Evolutionary conservation across 2,329 filamentous ascomycete species (phyloP).

Genomic region (Berkeleyomyces rouxiae): DNA sequence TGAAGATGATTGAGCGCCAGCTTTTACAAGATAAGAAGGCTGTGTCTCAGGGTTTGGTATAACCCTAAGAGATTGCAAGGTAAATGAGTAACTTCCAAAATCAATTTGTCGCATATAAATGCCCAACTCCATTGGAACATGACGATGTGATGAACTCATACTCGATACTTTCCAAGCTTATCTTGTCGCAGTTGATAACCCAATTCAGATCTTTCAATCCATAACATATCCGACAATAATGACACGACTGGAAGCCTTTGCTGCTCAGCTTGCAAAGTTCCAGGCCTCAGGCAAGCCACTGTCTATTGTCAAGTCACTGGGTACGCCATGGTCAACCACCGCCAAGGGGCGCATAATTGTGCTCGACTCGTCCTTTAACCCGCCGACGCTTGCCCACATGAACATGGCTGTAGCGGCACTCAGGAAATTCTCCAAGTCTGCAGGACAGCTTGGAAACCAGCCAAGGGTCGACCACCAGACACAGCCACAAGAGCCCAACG

Average conservation of each 20-base stretch:
- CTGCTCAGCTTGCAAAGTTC: conserved; percentile 1
- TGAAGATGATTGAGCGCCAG: background rate
- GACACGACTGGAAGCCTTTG: background rate
- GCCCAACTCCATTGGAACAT: too few species aligned
- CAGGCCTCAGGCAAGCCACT: conserved; percentile 3
- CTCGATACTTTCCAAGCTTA: background rate
- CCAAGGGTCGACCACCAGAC: background rate
- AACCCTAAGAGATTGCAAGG: background rate
- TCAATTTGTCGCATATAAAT: too few species aligned
- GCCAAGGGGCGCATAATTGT: conserved; percentile 29
- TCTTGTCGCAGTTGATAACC: background rate
- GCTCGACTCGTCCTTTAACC: conserved; percentile 54
- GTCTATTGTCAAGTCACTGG: background rate
- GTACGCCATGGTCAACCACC: background rate
- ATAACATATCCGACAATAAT: background rate
- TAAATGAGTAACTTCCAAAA: too few species aligned
- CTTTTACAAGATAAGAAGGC: background rate
- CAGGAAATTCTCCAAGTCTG: conserved; percentile 7
- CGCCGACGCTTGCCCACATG: conserved; percentile 44
- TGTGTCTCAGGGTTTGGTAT: background rate
- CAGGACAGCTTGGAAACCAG: background rate
- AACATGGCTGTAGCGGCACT: conserved; percentile 38
- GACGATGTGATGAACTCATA: too few species aligned
- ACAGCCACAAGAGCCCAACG: background rate
- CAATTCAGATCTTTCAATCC: background rate